Base-by-base conservation (phyloP, 2,329 filamentous ascomycete species). In the Cladophialophora immunda region DNA sequence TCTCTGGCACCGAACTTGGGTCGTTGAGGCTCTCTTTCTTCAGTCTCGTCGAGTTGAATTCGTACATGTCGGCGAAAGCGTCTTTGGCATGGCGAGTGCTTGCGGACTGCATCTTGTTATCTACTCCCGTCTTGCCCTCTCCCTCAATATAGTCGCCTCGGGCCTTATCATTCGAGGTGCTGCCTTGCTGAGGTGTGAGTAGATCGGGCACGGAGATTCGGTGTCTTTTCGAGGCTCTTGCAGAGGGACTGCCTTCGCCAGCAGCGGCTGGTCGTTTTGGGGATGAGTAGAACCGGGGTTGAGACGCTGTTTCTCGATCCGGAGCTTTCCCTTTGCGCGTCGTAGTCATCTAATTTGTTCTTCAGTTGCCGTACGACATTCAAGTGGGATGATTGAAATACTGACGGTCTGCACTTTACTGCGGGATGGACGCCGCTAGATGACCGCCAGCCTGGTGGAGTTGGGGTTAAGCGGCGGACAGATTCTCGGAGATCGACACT, bases 31-130 rank as follows among this genome's bases (percentile, higher is more conserved):
- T 74, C 58, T 77, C 76, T 29, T 78, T 76, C 55, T 78, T 77
- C 47, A 77, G 66, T 50, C 76, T 76, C 71, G 73, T 78, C 65
- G 74, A 79, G 62, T 78, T 76, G 75, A 86, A 86, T 67, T 78
- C 82, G 73, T 87, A 86, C 85, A 87, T 87, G 70, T 81, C 83
- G 68, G 81, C 80, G 55, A 76, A 76, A 75, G 74, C 65, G 11
- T 74, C 62, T n/a, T 56, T 67, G 1, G 55, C 52, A 69, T 73
- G 73, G 5, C 68, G 67, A 47, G 71, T 73, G 25, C 60, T 45
- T 17, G 71, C 58, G 9, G 66, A 65, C 9, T 75, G 62, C 68
- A 70, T 70, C 55, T 57, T 70, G 50, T 27, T 19, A 22, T 25
- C 58, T 47, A 47, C 47, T 70, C 58, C 22, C 47, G 53, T 17